phyloP scores from a whole-genome alignment of 2,329 filamentous ascomycete genomes.

The Oidium heveae region DNA sequence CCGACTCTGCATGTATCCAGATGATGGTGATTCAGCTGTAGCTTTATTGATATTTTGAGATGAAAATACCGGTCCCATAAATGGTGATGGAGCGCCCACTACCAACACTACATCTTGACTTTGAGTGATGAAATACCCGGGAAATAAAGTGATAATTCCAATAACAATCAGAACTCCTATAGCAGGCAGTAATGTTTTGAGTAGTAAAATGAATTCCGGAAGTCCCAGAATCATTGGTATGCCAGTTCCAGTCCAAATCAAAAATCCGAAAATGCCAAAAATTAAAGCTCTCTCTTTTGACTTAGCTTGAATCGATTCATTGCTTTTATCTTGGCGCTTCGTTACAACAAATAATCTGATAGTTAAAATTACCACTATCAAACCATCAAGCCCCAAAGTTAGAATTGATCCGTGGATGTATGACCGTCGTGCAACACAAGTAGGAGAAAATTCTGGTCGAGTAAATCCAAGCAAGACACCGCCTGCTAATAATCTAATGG shows the following conservation, averaged over 20 bases:
- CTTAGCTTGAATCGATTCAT: constrained; percentile 3
- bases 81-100: constrained; percentile 13
- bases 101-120: constrained; percentile 7
- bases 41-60: constrained; percentile 8
- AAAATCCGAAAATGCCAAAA: constrained; percentile 9
- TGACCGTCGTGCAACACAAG: constrained; percentile 12
- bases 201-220: constrained; percentile 8
- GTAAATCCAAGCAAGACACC: constrained; percentile 12
- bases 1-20: constrained; percentile 8
- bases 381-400: constrained; percentile 10
- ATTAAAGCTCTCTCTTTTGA: constrained; percentile 10
- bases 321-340: constrained; percentile 6
- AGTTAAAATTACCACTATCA: constrained; percentile 11
- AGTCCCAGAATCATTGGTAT: constrained; percentile 14
- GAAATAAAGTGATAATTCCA: constrained; percentile 11
- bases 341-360: constrained; percentile 8
- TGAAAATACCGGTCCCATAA: constrained; percentile 8
- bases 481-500: constrained; percentile 10
- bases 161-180: constrained; percentile 12
- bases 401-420: constrained; percentile 11
- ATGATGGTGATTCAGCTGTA: constrained; percentile 9
- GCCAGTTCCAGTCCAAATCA: constrained; percentile 13
- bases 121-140: constrained; percentile 6
- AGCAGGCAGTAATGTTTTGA: constrained; percentile 12
- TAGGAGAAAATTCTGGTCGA: constrained; percentile 11